Evolutionary conservation across 129 eudicot genomes (phyloP), one percentile per base, ranked within the genome.

Genomic region (Centella asiatica): DNA sequence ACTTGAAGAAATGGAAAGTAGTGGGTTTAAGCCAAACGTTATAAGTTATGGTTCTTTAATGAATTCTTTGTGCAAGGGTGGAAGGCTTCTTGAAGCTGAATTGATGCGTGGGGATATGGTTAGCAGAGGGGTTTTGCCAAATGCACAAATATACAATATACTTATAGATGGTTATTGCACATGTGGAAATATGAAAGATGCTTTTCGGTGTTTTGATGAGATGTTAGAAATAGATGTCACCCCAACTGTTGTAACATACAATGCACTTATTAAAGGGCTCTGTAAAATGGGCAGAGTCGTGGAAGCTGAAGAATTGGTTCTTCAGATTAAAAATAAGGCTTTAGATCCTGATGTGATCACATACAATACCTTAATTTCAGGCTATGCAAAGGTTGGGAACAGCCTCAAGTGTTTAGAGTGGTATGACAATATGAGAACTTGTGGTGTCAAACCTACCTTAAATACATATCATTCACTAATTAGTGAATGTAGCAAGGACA

Each of bases 221-320:
- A 65, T 65, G 69, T 20, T 49, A 48, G 51, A 32, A 65, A 25
- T 31, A 17, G 12, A 65, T 39, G 44, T 65, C 19, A 47, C 14
- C 50, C 69, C 69, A 33, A 65, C 69, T 5, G 34, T 65, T 50
- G 60, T 65, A 36, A 65, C 69, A 14, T 65, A 65, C 47, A 65
- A 65, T 49, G 46, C 59, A 53, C 69, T 65, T 36, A 65, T 48
- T 32, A 65, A 65, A 0, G 69, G 69, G 49, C 69, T 65, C 2
- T 48, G 69, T 48, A 65, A 65, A 26, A 37, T 15, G 31, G 69
- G 59, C 1, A 65, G 44, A 29, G 23, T 65, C 49, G 34, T 20
- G 15, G 69, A 65, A 34, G 69, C 69, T 31, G 60, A 65, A 49
- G 59, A 49, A 65, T 19, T 65, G 45, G 14, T 22, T 65, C 47